These are phyloP conservation scores for Saccharomyces jurei DNA, from an alignment of 805 yeast genomes.

Conservation along the genomic window DNA sequence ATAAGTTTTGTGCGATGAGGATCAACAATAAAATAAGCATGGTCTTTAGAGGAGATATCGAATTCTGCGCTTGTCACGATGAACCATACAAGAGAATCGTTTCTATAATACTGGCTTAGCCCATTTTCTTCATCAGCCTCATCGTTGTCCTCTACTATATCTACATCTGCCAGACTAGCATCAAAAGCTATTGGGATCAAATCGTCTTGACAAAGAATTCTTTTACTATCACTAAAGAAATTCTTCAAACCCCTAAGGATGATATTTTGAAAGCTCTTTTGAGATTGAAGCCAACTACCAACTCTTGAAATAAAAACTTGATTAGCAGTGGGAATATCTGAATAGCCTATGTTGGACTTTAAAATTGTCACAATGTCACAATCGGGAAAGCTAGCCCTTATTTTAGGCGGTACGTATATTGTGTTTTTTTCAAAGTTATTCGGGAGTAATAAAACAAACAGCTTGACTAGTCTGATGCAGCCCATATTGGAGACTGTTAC, in stretches of 20 bases:
- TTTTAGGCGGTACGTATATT: constrained; percentile 22
- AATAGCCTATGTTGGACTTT: constrained; percentile 1
- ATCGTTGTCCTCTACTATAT: constrained; percentile 5
- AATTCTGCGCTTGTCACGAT: constrained; percentile 44
- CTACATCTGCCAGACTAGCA: constrained; percentile 14
- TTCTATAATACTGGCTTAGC: constrained; percentile 24
- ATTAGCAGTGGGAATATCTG: constrained; percentile 14
- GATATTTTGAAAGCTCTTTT: constrained; percentile 22
- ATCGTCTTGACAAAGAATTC: constrained; percentile 60
- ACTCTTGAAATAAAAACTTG: constrained; percentile 22
- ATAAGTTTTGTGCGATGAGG: constrained; percentile 60
- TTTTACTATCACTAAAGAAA: constrained; percentile 47
- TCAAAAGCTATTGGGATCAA: constrained; percentile 74
- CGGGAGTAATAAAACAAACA: constrained; percentile 21
- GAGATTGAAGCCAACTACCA: constrained; percentile 23
- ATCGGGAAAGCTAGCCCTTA: constrained; percentile 14
- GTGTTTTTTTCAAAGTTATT: constrained; percentile 8
- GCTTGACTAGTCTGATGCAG: constrained; percentile 7
- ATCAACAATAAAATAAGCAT: constrained; percentile 41
- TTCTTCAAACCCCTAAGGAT: constrained; percentile 52
- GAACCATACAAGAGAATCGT: constrained; percentile 82
- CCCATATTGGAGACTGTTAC: constrained; percentile 7
- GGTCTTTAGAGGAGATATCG: constrained; percentile 13
- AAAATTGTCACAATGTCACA: constrained; percentile 4
- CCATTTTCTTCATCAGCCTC: background rate